Conservation (phyloP, 2,329 filamentous ascomycete species). For the Monosporascus sp. region DNA sequence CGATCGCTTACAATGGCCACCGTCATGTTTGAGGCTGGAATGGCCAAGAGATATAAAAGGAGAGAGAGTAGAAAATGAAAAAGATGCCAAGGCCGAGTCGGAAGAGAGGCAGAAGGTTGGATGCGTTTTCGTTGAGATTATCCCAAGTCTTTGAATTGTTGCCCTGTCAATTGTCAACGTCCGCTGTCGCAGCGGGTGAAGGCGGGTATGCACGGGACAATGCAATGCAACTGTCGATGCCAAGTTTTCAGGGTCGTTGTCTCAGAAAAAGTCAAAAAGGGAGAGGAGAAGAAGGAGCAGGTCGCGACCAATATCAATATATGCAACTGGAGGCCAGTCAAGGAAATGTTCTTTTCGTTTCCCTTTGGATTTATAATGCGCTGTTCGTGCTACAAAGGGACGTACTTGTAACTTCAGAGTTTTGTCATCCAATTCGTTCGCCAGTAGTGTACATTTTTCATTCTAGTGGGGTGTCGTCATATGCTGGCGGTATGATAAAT, state of each 20-base stretch:
- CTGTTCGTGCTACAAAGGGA: background rate
- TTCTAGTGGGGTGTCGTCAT: background rate
- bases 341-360: background rate
- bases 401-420: background rate
- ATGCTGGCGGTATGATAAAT: background rate
- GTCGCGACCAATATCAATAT: too few relatives aligned
- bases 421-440: background rate
- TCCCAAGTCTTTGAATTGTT: too few relatives aligned
- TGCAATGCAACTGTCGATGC: too few relatives aligned
- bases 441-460: background rate
- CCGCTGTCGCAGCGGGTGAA: too few relatives aligned
- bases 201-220: too few relatives aligned
- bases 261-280: too few relatives aligned
- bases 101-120: background rate
- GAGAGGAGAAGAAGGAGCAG: too few relatives aligned
- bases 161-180: too few relatives aligned
- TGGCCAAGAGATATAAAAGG: background rate
- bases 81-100: background rate
- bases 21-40: constrained; percentile 14
- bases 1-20: constrained; percentile 16
- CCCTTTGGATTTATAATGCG: background rate
- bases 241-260: too few relatives aligned
- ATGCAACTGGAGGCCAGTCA: too few relatives aligned
- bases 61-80: background rate
- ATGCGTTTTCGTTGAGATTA: too few relatives aligned